Conservation (phyloP, 2,329 filamentous ascomycete genomes). For the Orbilia ellipsospora region DNA sequence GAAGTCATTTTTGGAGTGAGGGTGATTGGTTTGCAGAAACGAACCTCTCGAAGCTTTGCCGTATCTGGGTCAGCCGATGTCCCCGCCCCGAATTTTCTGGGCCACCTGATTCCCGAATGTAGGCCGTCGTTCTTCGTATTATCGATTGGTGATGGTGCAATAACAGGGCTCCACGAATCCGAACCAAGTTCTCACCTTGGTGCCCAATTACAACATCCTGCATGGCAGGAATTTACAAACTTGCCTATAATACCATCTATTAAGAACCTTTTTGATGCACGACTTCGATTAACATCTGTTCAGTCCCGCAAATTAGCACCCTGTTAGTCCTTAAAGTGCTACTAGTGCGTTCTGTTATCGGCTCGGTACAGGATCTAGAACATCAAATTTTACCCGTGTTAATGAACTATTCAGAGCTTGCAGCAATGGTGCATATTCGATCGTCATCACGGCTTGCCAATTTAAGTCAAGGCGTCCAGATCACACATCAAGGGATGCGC, state of each 20-base stretch:
- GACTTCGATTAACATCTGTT: slow-evolving; percentile 42
- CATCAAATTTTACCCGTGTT: slow-evolving; percentile 29
- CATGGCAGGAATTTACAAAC: slow-evolving; percentile 38
- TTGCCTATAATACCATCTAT: slow-evolving; percentile 40
- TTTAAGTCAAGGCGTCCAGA: slow-evolving; percentile 36
- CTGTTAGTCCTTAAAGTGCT: slow-evolving; percentile 12
- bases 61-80: slow-evolving; percentile 33
- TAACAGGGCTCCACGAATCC: slow-evolving; percentile 46
- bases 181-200: slow-evolving; percentile 36
- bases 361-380: slow-evolving; percentile 51
- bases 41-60: slow-evolving; percentile 31
- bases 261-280: slow-evolving; percentile 42
- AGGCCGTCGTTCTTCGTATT: slow-evolving; percentile 6
- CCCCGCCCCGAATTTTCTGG: slow-evolving; percentile 14
- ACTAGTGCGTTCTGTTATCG: slow-evolving; percentile 35
- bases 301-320: slow-evolving; percentile 18
- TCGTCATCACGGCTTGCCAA: slow-evolving; percentile 38
- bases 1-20: slow-evolving; percentile 36
- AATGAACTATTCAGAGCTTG: slow-evolving; percentile 21
- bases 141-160: slow-evolving; percentile 35
- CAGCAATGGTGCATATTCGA: slow-evolving; percentile 39
- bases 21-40: slow-evolving; percentile 1
- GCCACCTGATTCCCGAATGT: slow-evolving; percentile 23
- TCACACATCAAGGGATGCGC: slow-evolving; percentile 32
- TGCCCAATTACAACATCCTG: slow-evolving; percentile 53